These are phyloP conservation scores for Graphilbum ipis-grandicollis DNA, from an alignment of 2,329 filamentous ascomycete genomes.

Conservation along the genomic window DNA sequence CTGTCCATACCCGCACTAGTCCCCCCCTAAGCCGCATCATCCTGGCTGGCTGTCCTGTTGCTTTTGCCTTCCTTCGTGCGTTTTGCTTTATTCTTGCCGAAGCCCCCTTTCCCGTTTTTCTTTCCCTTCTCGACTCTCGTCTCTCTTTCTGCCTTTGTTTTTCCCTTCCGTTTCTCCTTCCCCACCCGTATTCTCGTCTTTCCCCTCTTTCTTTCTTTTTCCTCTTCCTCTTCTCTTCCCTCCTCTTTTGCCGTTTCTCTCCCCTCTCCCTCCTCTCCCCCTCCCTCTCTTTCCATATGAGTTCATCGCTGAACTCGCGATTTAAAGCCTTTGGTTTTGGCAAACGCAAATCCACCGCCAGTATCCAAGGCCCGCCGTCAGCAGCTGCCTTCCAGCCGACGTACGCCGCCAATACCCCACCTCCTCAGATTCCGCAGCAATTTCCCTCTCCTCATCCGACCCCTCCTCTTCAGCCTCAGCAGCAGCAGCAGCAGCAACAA, in stretches of 20 bases:
- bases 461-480: constrained; percentile 4
- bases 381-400: constrained; percentile 1
- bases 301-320: constrained; percentile 56
- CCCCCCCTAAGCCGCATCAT: too few species aligned
- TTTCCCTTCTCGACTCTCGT: too few species aligned
- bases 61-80: neutral
- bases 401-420: constrained; percentile 14
- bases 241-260: neutral
- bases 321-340: constrained; percentile 68
- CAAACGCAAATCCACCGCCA: constrained; percentile 57
- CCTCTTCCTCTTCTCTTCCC: neutral
- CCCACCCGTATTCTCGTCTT: too few species aligned
- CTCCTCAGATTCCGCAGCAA: constrained; percentile 33
- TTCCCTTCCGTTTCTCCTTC: too few species aligned
- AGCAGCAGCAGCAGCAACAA: constrained; percentile 9
- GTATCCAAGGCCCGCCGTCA: constrained; percentile 29
- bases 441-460: constrained; percentile 15
- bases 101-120: too few species aligned
- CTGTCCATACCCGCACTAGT: too few species aligned
- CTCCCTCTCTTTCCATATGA: constrained; percentile 34
- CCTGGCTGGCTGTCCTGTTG: neutral
- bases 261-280: neutral
- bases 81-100: neutral
- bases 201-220: too few species aligned
- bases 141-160: too few species aligned